phyloP scores from a whole-genome alignment of 2,329 filamentous ascomycete genomes.

The Ceratocystis destructans region DNA sequence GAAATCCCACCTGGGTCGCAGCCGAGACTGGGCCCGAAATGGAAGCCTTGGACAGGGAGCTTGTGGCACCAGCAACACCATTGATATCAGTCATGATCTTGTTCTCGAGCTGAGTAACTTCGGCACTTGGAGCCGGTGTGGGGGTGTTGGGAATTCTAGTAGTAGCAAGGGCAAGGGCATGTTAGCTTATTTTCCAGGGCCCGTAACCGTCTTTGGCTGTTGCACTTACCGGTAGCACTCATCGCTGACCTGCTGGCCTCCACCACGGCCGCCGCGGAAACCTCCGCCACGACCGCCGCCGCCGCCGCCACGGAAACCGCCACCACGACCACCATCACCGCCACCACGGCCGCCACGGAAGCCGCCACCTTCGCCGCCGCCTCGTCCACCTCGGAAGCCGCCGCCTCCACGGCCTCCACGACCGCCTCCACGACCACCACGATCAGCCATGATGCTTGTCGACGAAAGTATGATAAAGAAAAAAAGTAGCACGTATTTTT shows the following conservation, averaged over 20 bases:
- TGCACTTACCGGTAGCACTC: constrained; percentile 20
- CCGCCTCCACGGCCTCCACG: constrained; percentile 19
- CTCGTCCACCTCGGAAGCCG: constrained; percentile 17
- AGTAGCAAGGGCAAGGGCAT: constrained; percentile 7
- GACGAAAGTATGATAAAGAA: background rate
- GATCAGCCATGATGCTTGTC: constrained; percentile 14
- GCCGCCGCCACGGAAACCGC: constrained; percentile 21
- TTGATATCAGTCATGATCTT: constrained; percentile 24
- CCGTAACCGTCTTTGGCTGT: background rate
- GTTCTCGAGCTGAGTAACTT: constrained; percentile 30
- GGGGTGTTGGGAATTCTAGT: constrained; percentile 15
- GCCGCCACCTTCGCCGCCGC: constrained; percentile 22
- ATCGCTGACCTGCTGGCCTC: constrained; percentile 21
- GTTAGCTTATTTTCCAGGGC: background rate
- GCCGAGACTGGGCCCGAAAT: constrained; percentile 16
- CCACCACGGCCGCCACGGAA: constrained; percentile 20
- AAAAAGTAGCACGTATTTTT: background rate
- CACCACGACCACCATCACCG: constrained; percentile 20
- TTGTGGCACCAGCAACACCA: constrained; percentile 5
- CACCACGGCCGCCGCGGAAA: constrained; percentile 20
- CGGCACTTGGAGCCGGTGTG: constrained; percentile 23
- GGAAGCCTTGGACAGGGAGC: constrained; percentile 28
- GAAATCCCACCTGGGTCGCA: constrained; percentile 25
- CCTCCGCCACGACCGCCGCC: constrained; percentile 21
- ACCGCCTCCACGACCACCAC: constrained; percentile 14